These are phyloP conservation scores for Tolypocladium sp. DNA, from an alignment of 2,329 filamentous ascomycete species.

Conservation along the genomic window DNA sequence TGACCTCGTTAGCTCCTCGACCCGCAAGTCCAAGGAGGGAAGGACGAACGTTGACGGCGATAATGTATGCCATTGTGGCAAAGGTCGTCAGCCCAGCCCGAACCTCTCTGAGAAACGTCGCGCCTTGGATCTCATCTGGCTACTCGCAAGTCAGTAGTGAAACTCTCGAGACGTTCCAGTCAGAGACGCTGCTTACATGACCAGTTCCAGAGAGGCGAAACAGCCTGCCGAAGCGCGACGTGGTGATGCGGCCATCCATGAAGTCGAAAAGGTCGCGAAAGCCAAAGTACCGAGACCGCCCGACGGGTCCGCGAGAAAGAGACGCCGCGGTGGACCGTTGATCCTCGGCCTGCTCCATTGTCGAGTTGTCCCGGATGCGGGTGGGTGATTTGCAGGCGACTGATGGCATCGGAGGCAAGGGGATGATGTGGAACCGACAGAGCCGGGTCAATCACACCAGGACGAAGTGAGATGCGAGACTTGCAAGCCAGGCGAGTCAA, in stretches of 20 bases:
- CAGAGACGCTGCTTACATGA: constrained; percentile 42
- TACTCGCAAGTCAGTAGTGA: constrained; percentile 20
- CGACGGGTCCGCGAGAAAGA: neutral
- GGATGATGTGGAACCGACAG: neutral
- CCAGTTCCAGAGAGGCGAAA: constrained; percentile 61
- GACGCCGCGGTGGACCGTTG: neutral
- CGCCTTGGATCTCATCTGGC: constrained; percentile 57
- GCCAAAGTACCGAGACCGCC: constrained; percentile 19
- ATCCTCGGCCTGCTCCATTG: neutral
- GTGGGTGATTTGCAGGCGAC: neutral
- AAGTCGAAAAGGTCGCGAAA: constrained; percentile 25
- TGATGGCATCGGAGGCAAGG: neutral
- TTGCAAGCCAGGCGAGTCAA: neutral
- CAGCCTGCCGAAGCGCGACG: constrained; percentile 43
- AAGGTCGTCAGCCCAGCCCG: constrained; percentile 74
- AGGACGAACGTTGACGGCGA: constrained; percentile 54
- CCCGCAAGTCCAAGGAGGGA: neutral
- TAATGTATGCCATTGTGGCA: constrained; percentile 79
- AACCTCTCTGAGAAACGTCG: constrained; percentile 68
- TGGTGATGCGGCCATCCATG: constrained; percentile 25
- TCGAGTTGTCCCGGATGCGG: neutral
- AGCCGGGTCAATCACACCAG: neutral
- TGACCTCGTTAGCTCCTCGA: constrained; percentile 25
- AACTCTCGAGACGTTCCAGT: neutral
- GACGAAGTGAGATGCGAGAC: neutral